phyloP scores from a whole-genome alignment of 352 stramenopile genomes.

The Phytophthora chlamydospora region DNA sequence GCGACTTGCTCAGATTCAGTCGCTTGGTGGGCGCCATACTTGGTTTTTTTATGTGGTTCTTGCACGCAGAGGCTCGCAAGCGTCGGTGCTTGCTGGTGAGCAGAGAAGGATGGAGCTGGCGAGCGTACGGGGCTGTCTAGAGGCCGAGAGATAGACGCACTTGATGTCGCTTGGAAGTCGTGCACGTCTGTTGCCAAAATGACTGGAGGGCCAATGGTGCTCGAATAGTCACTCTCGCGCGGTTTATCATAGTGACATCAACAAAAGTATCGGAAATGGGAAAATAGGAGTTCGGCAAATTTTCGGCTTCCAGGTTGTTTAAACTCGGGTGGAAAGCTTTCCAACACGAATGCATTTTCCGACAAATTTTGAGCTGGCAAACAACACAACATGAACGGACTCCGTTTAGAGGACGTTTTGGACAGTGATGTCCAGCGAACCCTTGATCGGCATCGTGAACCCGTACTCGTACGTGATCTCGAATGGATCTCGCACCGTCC shows the following conservation, averaged over 20 bases:
- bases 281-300: background rate
- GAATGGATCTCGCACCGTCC: conserved; percentile 29
- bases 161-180: conserved; percentile 3
- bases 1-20: conserved; percentile 66
- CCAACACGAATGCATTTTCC: no score
- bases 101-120: background rate
- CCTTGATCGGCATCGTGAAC: conserved; percentile 29
- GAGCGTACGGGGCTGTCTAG: background rate
- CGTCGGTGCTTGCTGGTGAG: conserved; percentile 2
- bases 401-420: background rate
- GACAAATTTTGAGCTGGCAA: no score
- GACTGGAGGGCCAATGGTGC: conserved; percentile 23
- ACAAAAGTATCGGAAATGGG: no score
- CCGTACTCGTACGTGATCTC: conserved; percentile 35
- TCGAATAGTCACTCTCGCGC: no score
- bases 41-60: conserved; percentile 9
- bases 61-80: conserved; percentile 6
- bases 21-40: conserved; percentile 63
- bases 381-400: no score
- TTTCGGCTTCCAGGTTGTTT: no score
- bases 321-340: no score
- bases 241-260: no score
- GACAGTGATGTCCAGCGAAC: conserved; percentile 13
- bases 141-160: conserved; percentile 8
- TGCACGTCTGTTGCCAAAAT: conserved; percentile 21